Evolutionary conservation across 352 stramenopile genomes (phyloP), one percentile per base, ranked within the genome.

Genomic region (Blastocystis sp.): DNA sequence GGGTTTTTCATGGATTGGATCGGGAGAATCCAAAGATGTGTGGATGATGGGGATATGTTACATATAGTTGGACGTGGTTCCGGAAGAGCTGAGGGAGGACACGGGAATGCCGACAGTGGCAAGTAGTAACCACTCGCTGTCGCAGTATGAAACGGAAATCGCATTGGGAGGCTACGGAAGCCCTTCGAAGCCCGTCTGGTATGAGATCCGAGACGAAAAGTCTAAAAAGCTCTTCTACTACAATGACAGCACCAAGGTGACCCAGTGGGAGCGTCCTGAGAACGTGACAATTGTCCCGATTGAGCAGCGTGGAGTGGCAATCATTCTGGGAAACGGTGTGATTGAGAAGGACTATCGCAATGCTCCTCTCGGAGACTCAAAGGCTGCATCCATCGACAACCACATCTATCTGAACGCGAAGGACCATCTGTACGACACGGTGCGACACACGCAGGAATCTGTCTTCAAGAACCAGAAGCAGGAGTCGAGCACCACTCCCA

Each of bases 171-270:
- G 14, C 42, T 8, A 54, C 36, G 42, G 32, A 42, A 38, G 36
- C 27, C 48, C 38, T 36, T 34, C 24, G 6, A 21, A 76, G 48
- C 21, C 36, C 36, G 53, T 72, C 4, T 81, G 69, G 69, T 81
- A 63, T 64, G 69, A 81, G 40, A 40, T 81, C 32, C 29, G 38
- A 24, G 69, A 81, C 42, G 27, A 24, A 4, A 81, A 81, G 24
- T 65, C 69, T 18, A 81, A 81, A 32, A 81, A 64, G 48, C 29
- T 63, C 7, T 81, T 81, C 48, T 81, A 81, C 44, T 81, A 63
- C 48, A 81, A 81, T 29, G 48, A 81, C 32, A 27, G 29, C 3
- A 81, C 69, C 0, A 40, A 81, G 36, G 48, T 81, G 21, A 63
- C 69, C 11, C 69, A 81, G 36, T 81, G 69, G 69, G 29, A 81